Percentiles rank a stretch among this genome's conserved stretches.
Conservation (phyloP, 176 grass and related monocot species). For the Secale cereale region DNA sequence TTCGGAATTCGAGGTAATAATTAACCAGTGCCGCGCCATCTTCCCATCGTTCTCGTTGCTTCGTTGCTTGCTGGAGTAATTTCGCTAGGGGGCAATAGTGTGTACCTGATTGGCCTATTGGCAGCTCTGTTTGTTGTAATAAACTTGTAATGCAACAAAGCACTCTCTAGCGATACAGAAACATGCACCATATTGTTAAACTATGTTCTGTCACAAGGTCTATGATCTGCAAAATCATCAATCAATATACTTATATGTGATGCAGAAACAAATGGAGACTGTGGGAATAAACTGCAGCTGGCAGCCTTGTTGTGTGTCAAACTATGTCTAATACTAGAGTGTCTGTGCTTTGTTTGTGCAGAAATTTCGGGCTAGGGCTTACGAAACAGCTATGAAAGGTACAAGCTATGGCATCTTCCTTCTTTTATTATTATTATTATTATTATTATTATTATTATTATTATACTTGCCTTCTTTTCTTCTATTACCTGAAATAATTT, state of each 20-base stretch:
- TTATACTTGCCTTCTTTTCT: not conserved
- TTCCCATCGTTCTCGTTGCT: not conserved
- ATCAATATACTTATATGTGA: too few species aligned
- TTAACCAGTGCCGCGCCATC: not conserved
- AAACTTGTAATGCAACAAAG: not conserved
- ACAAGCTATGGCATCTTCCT: not conserved
- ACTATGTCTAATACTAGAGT: not conserved
- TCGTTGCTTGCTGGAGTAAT: not conserved
- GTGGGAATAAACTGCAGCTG: not conserved
- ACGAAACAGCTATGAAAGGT: constrained; percentile 50
- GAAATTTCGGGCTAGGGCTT: constrained; percentile 38
- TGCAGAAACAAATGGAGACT: not conserved
- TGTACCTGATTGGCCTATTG: not conserved
- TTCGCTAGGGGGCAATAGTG: not conserved
- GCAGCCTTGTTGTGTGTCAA: not conserved
- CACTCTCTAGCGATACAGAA: not conserved
- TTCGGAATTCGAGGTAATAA: constrained; percentile 53
- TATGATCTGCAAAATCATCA: too few species aligned
- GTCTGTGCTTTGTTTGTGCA: constrained; percentile 1
- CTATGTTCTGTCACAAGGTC: too few species aligned
- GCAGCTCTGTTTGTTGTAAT: not conserved
- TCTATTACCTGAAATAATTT: not conserved
- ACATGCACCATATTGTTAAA: not conserved
- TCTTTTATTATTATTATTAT: not conserved
- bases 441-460: not conserved